These are phyloP conservation scores for Tulasnella sp. DNA, from an alignment of 768 basidiomycete genomes.

Conservation along the genomic window DNA sequence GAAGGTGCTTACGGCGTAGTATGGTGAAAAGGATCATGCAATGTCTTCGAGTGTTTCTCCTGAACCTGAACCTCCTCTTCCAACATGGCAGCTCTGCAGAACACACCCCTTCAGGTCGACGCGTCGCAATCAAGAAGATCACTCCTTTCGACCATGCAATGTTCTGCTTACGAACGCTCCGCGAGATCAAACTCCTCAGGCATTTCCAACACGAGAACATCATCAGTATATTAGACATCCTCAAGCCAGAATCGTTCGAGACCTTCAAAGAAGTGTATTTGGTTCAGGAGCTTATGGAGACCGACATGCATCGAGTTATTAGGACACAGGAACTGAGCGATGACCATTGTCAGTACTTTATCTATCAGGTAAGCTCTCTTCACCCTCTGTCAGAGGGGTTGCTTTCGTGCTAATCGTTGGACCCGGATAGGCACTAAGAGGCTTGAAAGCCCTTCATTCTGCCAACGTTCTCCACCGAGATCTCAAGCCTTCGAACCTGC, in stretches of 20 bases:
- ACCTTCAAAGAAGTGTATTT: conserved; percentile 82
- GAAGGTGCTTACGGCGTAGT: conserved; percentile 95
- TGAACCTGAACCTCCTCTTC: not conserved
- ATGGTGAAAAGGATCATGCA: conserved; percentile 43
- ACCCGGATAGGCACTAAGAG: conserved; percentile 63
- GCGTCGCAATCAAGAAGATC: conserved; percentile 97
- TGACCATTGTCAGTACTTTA: conserved; percentile 88
- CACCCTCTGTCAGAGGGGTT: conserved; percentile 11
- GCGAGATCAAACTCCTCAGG: conserved; percentile 67
- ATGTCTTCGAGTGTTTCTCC: not conserved
- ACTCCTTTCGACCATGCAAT: conserved; percentile 93
- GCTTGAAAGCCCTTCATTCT: conserved; percentile 92
- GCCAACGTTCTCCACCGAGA: conserved; percentile 71
- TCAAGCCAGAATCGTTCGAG: conserved; percentile 76
- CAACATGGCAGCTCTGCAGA: conserved; percentile 57
- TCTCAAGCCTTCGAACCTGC: conserved; percentile 44
- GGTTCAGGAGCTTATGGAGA: conserved; percentile 87
- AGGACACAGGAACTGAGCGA: conserved; percentile 92
- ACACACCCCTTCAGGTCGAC: conserved; percentile 78
- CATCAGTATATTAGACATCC: conserved; percentile 84
- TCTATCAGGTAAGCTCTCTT: conserved; percentile 47
- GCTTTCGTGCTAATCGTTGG: not conserved
- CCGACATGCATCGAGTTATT: conserved; percentile 95
- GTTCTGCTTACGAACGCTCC: conserved; percentile 83
- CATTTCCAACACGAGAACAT: conserved; percentile 56